Evolutionary conservation across 148 eudicot species (phyloP), one percentile per base, ranked within the genome.

Genomic region (Talinum fruticosum): DNA sequence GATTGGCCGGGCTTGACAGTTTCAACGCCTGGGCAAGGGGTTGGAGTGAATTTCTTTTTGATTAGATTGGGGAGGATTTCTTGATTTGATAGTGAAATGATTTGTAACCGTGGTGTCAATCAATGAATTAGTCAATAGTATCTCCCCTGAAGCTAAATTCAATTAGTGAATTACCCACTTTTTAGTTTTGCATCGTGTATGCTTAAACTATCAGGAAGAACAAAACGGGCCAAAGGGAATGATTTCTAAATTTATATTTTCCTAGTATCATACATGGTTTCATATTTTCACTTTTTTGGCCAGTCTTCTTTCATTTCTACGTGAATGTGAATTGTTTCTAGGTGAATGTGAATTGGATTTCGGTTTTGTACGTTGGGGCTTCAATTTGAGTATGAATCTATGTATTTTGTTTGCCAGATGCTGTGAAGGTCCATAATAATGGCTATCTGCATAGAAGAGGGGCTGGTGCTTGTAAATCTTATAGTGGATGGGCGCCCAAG

Each of bases 321-420:
- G 49, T 51, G 37, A 37, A 28, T 70, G 6, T 67, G n/a, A n/a
- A n/a, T n/a, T n/a, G 59, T n/a, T 41, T 41, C 47, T 41, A 32
- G 65, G 49, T 51, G 37, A 37, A 28, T 70, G 6, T 67, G 59
- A 8, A 49, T 34, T 75, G 59, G 15, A 49, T 34, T 75, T 23
- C 3, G 26, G 49, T 45, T 32, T 34, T 72, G 23, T 30, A 30
- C 45, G 16, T 35, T 71, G 51, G 65, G 36, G 23, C 44, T 69
- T 45, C n/a, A 38, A 70, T 57, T 6, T 78, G 59, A 61, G 26
- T 24, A 14, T 3, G 51, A 32, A 5, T 35, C 33, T 35, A 36
- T 49, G 49, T 53, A 69, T 47, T 74, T 69, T 80, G 53, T 78
- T 53, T 45, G 37, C 41, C 82, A 93, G 97, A 82, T 85, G 77